phyloP scores from a whole-genome alignment of 208 protist species.

The Porcisia deanei region DNA sequence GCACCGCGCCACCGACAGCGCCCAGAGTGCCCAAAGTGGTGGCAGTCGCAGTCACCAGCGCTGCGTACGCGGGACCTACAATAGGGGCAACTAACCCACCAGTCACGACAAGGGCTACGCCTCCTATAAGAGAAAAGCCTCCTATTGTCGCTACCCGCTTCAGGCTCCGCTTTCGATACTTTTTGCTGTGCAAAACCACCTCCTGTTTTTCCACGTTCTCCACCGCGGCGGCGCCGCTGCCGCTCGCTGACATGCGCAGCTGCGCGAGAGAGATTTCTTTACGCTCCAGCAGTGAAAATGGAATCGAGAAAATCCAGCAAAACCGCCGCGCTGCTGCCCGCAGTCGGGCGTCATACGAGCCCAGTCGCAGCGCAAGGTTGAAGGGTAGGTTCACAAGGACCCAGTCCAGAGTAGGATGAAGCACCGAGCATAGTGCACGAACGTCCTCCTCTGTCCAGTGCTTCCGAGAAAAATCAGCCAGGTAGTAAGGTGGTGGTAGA shows the following conservation, averaged over 20 bases:
- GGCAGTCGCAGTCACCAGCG: slow-evolving; percentile 47
- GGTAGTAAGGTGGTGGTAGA: slow-evolving; percentile 65
- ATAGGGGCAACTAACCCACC: slow-evolving; percentile 77
- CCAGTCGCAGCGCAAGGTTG: slow-evolving; percentile 56
- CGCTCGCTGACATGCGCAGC: not conserved
- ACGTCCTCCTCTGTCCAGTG: slow-evolving; percentile 49
- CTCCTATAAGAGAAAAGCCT: slow-evolving; percentile 71
- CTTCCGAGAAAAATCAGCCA: slow-evolving; percentile 32
- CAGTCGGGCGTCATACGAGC: slow-evolving; percentile 71
- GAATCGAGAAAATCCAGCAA: slow-evolving; percentile 67
- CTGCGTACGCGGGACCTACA: slow-evolving; percentile 58
- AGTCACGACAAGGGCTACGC: slow-evolving; percentile 59
- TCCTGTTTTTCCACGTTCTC: slow-evolving; percentile 28
- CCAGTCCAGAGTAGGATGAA: slow-evolving; percentile 50
- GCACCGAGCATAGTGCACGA: slow-evolving; percentile 32
- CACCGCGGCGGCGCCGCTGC: not conserved
- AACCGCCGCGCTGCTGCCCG: slow-evolving; percentile 65
- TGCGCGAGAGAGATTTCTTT: slow-evolving; percentile 41
- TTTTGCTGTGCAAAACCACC: slow-evolving; percentile 31
- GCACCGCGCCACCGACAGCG: slow-evolving; percentile 45
- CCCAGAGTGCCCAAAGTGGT: slow-evolving; percentile 61
- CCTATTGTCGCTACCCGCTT: slow-evolving; percentile 64
- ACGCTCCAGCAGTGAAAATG: slow-evolving; percentile 57
- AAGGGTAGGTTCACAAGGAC: slow-evolving; percentile 69
- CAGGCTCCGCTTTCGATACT: slow-evolving; percentile 41